These are phyloP conservation scores for Lepiota venenata DNA, from an alignment of 768 basidiomycete genomes.

Conservation along the genomic window DNA sequence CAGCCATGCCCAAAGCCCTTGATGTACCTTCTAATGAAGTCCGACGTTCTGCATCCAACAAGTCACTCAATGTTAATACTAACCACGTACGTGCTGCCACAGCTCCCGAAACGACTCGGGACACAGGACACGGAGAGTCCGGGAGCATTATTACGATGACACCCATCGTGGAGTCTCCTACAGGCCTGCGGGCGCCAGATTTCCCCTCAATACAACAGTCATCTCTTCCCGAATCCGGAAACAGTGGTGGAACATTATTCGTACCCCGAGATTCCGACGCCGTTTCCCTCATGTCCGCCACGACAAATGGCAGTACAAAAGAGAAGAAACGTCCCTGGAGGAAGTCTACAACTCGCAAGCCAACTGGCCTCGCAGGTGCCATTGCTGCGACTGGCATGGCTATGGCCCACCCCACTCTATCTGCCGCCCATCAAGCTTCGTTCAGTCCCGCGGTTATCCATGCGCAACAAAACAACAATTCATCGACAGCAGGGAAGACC, in stretches of 20 bases:
- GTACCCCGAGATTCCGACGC: conserved; percentile 19
- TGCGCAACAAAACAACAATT: not conserved
- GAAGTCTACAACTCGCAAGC: conserved; percentile 40
- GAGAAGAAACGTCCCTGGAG: conserved; percentile 43
- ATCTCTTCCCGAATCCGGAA: conserved; percentile 13
- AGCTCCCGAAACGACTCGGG: conserved; percentile 20
- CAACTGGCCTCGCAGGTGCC: conserved; percentile 62
- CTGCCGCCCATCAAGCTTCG: conserved; percentile 40
- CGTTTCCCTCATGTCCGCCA: conserved; percentile 21
- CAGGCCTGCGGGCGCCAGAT: conserved; percentile 30
- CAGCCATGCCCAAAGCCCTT: conserved; percentile 3
- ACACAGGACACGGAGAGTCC: not conserved
- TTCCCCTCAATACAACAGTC: conserved; percentile 14
- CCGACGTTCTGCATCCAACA: conserved; percentile 5
- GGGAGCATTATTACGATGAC: conserved; percentile 21
- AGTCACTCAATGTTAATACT: conserved; percentile 3
- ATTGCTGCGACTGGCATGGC: conserved; percentile 64
- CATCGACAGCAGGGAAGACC: conserved; percentile 8
- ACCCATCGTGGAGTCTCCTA: conserved; percentile 46
- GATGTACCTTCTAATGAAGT: not conserved
- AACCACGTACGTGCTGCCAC: conserved; percentile 27
- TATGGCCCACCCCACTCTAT: conserved; percentile 56
- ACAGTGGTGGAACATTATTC: conserved; percentile 4
- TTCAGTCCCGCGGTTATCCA: conserved; percentile 2
- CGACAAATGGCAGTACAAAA: conserved; percentile 16